Evolutionary conservation across 129 eudicot species (phyloP).

Genomic region (Saposhnikovia divaricata): DNA sequence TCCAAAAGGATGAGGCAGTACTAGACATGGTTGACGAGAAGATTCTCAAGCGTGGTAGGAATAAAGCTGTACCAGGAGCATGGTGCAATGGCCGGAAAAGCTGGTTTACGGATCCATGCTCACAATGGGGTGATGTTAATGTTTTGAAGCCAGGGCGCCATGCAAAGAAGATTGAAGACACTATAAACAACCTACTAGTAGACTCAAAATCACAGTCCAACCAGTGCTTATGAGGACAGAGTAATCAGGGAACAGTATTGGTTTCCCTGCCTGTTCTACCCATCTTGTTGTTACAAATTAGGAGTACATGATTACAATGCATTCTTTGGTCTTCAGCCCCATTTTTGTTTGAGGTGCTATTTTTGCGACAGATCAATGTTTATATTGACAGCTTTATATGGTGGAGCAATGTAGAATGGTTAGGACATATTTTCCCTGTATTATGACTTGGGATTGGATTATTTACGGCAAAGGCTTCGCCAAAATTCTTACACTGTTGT

Average conservation of each 20-base stretch:
- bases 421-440: neutral
- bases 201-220: slow-evolving; percentile 41
- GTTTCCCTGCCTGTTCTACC: neutral
- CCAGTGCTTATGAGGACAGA: slow-evolving; percentile 44
- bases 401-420: neutral
- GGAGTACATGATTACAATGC: neutral
- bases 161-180: slow-evolving; percentile 40
- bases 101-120: slow-evolving; percentile 78
- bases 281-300: slow-evolving; percentile 1
- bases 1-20: slow-evolving; percentile 53
- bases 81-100: slow-evolving; percentile 74
- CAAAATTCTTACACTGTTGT: slow-evolving; percentile 1
- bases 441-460: neutral
- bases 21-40: slow-evolving; percentile 68
- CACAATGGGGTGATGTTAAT: slow-evolving; percentile 89
- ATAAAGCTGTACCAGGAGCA: slow-evolving; percentile 69
- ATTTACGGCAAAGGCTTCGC: neutral
- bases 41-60: slow-evolving; percentile 61
- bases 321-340: slow-evolving; percentile 9
- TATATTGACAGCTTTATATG: neutral
- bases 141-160: slow-evolving; percentile 72
- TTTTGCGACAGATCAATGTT: neutral
- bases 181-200: slow-evolving; percentile 36
- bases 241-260: neutral
- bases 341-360: slow-evolving; percentile 6